These are phyloP conservation scores for Cytauxzoon felis DNA, from an alignment of 169 alveolate species.

Conservation along the genomic window DNA sequence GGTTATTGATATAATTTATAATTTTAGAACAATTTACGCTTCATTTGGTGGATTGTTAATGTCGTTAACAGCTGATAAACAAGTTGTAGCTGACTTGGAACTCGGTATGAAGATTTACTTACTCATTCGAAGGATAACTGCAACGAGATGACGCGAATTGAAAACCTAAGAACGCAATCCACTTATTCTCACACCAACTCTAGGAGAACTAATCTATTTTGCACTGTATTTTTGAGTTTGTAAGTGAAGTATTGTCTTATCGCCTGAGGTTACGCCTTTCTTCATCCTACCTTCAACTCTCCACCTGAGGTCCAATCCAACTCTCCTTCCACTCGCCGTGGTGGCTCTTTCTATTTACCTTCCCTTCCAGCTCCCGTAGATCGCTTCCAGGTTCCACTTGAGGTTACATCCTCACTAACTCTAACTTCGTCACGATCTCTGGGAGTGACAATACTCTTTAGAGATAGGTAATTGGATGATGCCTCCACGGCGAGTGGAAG, in stretches of 20 bases:
- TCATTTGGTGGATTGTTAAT: conserved; percentile 87
- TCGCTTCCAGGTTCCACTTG: no score
- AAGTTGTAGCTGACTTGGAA: conserved; percentile 84
- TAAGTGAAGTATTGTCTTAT: background rate
- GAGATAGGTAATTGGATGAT: no score
- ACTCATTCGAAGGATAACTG: conserved; percentile 65
- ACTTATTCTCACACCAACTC: background rate
- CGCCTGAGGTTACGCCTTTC: background rate
- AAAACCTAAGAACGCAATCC: background rate
- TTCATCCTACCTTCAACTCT: no score
- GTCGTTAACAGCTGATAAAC: conserved; percentile 89
- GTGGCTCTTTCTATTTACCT: no score
- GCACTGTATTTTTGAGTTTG: background rate
- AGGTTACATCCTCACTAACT: no score
- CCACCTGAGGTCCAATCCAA: no score
- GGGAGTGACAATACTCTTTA: no score
- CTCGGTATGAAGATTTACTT: conserved; percentile 85
- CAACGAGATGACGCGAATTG: conserved; percentile 29
- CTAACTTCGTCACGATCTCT: no score
- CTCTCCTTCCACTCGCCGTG: no score
- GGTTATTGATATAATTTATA: background rate
- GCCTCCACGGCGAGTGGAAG: no score
- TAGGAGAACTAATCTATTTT: background rate
- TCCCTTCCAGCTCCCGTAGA: no score
- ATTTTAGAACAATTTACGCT: conserved; percentile 65